These are phyloP conservation scores for Debaryomyces nepalensis DNA, from an alignment of 1,139 yeast species.

Conservation along the genomic window DNA sequence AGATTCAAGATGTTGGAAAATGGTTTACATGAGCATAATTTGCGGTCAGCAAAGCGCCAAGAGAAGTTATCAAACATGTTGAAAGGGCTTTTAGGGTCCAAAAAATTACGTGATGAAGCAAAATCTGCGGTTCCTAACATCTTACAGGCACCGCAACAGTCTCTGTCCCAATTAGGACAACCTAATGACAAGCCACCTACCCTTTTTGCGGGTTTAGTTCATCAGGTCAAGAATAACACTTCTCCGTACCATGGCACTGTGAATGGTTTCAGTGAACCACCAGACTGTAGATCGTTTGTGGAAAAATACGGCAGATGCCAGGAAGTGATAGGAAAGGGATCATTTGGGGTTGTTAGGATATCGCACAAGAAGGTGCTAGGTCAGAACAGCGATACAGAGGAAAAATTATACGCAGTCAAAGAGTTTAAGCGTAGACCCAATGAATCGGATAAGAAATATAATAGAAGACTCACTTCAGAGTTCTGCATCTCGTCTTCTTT, in stretches of 20 bases:
- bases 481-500: conserved; percentile 55
- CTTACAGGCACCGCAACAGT: conserved; percentile 22
- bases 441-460: conserved; percentile 51
- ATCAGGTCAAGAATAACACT: conserved; percentile 56
- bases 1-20: conserved; percentile 62
- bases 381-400: conserved; percentile 27
- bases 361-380: conserved; percentile 42
- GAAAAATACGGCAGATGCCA: conserved; percentile 56
- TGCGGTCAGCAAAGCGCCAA: conserved; percentile 79
- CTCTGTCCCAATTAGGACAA: conserved; percentile 13
- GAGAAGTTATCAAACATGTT: conserved; percentile 87
- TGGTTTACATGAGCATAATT: conserved; percentile 78
- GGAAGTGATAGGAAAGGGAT: conserved; percentile 54
- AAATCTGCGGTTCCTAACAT: conserved; percentile 81
- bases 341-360: conserved; percentile 53
- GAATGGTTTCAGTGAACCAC: conserved; percentile 19
- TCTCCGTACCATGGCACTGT: conserved; percentile 29
- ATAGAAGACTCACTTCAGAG: conserved; percentile 49
- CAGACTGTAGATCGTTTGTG: conserved; percentile 48
- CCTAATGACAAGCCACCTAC: conserved; percentile 60
- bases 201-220: conserved; percentile 79
- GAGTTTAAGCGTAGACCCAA: conserved; percentile 49
- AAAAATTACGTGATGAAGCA: conserved; percentile 79
- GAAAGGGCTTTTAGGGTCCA: conserved; percentile 82
- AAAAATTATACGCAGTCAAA: conserved; percentile 50